These are phyloP conservation scores for Hanseniaspora jakobsenii DNA, from an alignment of 805 yeast species.

Conservation along the genomic window DNA sequence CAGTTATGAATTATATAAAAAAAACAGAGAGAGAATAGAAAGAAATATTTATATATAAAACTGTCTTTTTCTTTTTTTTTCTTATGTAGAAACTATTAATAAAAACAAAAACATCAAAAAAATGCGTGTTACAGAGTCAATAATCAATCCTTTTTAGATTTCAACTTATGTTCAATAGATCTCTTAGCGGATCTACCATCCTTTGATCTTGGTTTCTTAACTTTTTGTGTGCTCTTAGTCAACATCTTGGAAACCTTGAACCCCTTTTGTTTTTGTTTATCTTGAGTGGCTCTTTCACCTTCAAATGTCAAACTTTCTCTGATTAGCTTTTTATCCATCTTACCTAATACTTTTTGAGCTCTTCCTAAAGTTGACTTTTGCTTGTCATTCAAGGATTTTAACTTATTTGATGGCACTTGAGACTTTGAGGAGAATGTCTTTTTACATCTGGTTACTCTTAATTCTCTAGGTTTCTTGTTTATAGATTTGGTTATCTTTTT, in stretches of 20 bases:
- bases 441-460: conserved; percentile 68
- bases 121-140: too few species aligned
- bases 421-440: conserved; percentile 21
- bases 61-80: too few species aligned
- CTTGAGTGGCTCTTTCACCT: conserved; percentile 63
- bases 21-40: too few species aligned
- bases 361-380: conserved; percentile 73
- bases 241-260: conserved; percentile 41
- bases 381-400: conserved; percentile 47
- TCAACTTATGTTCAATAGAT: conserved; percentile 33
- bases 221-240: conserved; percentile 32
- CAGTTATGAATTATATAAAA: too few species aligned
- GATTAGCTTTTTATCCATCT: conserved; percentile 61
- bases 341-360: conserved; percentile 62
- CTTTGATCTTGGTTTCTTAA: conserved; percentile 32
- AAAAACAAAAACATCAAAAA: too few species aligned
- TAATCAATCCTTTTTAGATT: not conserved
- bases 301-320: conserved; percentile 49
- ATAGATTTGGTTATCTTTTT: conserved; percentile 35
- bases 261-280: conserved; percentile 35
- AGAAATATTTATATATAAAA: too few species aligned
- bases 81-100: too few species aligned
- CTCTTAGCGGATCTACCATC: conserved; percentile 38
- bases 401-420: too few species aligned
- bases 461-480: conserved; percentile 37